Conservation (phyloP, 228 moss, liverwort and hornwort species). For the Sphagnum magellanicum region DNA sequence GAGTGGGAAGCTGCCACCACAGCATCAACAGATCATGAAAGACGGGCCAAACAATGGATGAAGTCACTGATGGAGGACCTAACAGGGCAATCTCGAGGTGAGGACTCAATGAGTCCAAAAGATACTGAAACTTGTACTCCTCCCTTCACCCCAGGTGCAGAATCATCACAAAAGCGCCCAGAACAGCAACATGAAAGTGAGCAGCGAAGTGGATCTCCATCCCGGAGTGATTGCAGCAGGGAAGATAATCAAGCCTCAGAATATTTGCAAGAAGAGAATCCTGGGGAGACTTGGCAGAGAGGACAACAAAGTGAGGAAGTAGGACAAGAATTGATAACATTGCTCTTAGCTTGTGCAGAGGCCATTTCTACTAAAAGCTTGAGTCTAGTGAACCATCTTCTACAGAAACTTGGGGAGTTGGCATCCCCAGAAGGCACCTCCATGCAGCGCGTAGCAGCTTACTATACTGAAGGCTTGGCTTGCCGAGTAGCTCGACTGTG, state of each 20-base stretch:
- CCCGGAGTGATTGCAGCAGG: conserved; percentile 14
- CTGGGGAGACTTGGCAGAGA: conserved; percentile 43
- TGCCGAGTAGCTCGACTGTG: conserved; percentile 47
- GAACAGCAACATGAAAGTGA: neutral
- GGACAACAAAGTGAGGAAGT: conserved; percentile 6
- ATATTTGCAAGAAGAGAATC: conserved; percentile 52
- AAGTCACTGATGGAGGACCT: conserved; percentile 50
- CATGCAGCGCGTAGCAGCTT: conserved; percentile 62
- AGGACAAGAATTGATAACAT: conserved; percentile 9
- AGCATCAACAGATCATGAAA: conserved; percentile 43
- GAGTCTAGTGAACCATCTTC: conserved; percentile 39
- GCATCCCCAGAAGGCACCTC: conserved; percentile 55
- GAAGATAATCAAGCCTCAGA: conserved; percentile 44
- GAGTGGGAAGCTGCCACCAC: conserved; percentile 63
- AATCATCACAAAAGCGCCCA: conserved; percentile 9
- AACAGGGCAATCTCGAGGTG: conserved; percentile 16
- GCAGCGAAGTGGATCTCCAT: neutral
- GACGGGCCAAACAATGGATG: conserved; percentile 59
- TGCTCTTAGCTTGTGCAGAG: conserved; percentile 52
- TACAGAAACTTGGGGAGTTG: conserved; percentile 51
- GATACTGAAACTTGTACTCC: conserved; percentile 27
- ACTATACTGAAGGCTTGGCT: conserved; percentile 53
- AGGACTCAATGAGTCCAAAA: conserved; percentile 36
- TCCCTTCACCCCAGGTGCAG: conserved; percentile 36
- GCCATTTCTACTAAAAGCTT: conserved; percentile 50